Percentiles rank a stretch among this genome's conserved stretches.
Conservation (phyloP, 2,329 filamentous ascomycete genomes). For the Alternaria viburni region DNA sequence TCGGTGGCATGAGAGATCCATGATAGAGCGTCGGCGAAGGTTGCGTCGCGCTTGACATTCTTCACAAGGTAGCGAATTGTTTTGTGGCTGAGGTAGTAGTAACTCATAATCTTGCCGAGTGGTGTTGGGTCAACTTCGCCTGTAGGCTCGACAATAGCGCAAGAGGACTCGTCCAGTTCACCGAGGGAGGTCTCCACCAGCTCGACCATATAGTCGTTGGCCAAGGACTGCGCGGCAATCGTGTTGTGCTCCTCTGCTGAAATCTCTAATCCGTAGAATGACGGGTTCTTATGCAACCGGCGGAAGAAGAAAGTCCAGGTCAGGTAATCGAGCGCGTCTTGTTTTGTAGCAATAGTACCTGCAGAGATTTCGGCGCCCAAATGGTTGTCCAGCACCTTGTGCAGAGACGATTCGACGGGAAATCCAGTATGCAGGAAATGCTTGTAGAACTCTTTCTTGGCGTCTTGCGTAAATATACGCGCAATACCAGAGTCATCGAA, state of each 20-base stretch:
- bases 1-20: conserved; percentile 96
- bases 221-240: conserved; percentile 80
- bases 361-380: conserved; percentile 93
- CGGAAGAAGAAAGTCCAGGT: conserved; percentile 99
- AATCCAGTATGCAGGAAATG: conserved; percentile 98
- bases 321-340: conserved; percentile 95
- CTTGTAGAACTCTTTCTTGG: conserved; percentile 99
- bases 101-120: conserved; percentile 97
- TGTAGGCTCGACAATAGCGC: conserved; percentile 81
- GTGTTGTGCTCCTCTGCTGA: conserved; percentile 91
- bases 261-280: conserved; percentile 95
- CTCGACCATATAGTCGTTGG: conserved; percentile 93
- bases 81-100: conserved; percentile 94
- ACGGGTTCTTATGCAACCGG: conserved; percentile 95
- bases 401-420: conserved; percentile 93
- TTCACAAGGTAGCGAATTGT: conserved; percentile 86
- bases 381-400: conserved; percentile 97
- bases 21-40: conserved; percentile 80
- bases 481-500: conserved; percentile 97
- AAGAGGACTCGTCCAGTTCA: conserved; percentile 83
- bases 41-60: conserved; percentile 75
- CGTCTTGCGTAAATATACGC: conserved; percentile 94
- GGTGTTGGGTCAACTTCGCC: conserved; percentile 90
- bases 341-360: conserved; percentile 89
- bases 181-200: conserved; percentile 86